Percentiles rank a stretch among this genome's conserved stretches.
phyloP scores from a whole-genome alignment of 2,329 filamentous ascomycete genomes.

The Lecanicillium sp. region DNA sequence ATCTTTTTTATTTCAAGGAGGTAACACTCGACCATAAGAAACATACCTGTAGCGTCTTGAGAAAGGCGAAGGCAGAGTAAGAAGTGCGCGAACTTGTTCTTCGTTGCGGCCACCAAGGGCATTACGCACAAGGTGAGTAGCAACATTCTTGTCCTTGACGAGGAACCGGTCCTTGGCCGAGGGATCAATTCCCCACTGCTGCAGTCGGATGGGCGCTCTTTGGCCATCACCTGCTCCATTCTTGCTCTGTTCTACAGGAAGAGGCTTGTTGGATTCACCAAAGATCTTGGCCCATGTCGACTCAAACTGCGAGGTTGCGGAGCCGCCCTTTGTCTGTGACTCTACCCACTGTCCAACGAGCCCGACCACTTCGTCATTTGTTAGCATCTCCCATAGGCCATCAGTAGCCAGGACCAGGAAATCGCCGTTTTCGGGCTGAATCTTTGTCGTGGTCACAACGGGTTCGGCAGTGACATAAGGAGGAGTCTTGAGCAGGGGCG shows the following conservation, averaged over 20 bases:
- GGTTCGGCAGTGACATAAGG: conserved; percentile 97
- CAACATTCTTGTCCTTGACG: conserved; percentile 90
- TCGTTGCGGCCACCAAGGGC: conserved; percentile 87
- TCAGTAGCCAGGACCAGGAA: conserved; percentile 96
- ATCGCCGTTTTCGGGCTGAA: conserved; percentile 82
- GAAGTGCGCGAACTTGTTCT: conserved; percentile 85
- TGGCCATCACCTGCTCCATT: conserved; percentile 56
- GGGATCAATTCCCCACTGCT: conserved; percentile 80
- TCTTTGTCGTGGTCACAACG: conserved; percentile 84
- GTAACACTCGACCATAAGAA: too few species aligned
- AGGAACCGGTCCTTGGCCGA: conserved; percentile 75
- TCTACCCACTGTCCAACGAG: conserved; percentile 97
- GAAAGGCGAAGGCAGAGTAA: conserved; percentile 87
- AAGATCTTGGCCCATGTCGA: conserved; percentile 59
- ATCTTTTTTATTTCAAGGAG: too few species aligned
- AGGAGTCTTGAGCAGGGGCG: conserved; percentile 73
- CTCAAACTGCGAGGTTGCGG: conserved; percentile 57
- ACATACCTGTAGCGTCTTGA: conserved; percentile 77
- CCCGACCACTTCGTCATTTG: conserved; percentile 94
- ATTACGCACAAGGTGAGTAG: conserved; percentile 91
- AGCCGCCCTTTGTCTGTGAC: conserved; percentile 47
- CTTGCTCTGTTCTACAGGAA: conserved; percentile 68
- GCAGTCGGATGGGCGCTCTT: conserved; percentile 76
- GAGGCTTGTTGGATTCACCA: conserved; percentile 38
- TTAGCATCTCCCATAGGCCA: conserved; percentile 98